These are phyloP conservation scores for Penicillium cosmopolitanum DNA, from an alignment of 495 filamentous ascomycete species.

Conservation along the genomic window DNA sequence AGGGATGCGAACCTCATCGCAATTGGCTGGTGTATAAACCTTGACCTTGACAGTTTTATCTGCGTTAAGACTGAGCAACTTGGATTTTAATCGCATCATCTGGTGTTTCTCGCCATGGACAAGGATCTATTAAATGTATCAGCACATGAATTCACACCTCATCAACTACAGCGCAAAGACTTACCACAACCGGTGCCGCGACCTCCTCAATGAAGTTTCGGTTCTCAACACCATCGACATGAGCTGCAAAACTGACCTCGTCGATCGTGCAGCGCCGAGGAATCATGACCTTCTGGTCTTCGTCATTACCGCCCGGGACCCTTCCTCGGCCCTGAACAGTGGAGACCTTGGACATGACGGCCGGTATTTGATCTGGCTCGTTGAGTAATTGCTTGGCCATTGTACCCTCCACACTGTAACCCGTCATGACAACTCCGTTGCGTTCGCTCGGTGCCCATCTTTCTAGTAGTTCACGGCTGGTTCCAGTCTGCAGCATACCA, in stretches of 20 bases:
- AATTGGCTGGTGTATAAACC: conserved; percentile 90
- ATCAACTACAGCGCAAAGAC: conserved; percentile 32
- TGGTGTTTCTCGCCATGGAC: conserved; percentile 97
- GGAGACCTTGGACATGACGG: conserved; percentile 78
- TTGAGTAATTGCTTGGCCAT: conserved; percentile 96
- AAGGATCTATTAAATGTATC: conserved; percentile 64
- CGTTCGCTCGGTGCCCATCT: conserved; percentile 93
- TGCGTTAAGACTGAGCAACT: conserved; percentile 86
- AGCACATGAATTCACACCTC: background rate
- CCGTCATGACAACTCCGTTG: conserved; percentile 96
- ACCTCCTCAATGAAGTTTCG: conserved; percentile 94
- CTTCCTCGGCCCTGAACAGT: conserved; percentile 59
- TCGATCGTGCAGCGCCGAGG: conserved; percentile 88
- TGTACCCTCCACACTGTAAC: conserved; percentile 96
- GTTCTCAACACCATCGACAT: conserved; percentile 96
- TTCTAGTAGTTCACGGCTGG: conserved; percentile 88
- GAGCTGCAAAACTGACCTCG: conserved; percentile 92
- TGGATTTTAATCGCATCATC: conserved; percentile 96
- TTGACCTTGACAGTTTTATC: conserved; percentile 80
- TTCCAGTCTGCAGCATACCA: conserved; percentile 96
- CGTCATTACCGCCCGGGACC: conserved; percentile 48
- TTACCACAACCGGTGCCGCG: conserved; percentile 84
- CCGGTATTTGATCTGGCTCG: conserved; percentile 90
- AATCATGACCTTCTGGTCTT: conserved; percentile 85
- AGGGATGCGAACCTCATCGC: conserved; percentile 91